A percentile compares a stretch with the other conserved stretches of the same genome.
phyloP scores from a whole-genome alignment of 2,329 filamentous ascomycete species.

The Talaromyces piceae region DNA sequence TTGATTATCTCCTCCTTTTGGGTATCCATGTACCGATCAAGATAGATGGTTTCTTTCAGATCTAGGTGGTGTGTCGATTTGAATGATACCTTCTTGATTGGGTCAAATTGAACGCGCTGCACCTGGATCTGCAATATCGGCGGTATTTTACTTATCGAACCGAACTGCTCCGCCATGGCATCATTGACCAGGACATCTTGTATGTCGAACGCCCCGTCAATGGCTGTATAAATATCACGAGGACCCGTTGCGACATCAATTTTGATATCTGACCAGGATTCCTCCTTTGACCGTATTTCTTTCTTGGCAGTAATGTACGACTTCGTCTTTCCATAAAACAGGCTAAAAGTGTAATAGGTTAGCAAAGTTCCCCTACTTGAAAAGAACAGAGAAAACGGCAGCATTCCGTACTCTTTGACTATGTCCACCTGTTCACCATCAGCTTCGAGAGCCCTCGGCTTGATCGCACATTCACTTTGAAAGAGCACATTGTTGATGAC shows the following conservation, averaged over 20 bases:
- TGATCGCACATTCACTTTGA: constrained; percentile 82
- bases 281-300: constrained; percentile 44
- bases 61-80: constrained; percentile 73
- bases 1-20: constrained; percentile 55
- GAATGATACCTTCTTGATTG: constrained; percentile 49
- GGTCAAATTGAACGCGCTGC: constrained; percentile 69
- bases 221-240: constrained; percentile 69
- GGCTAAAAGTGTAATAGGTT: constrained; percentile 19
- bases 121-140: constrained; percentile 86
- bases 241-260: constrained; percentile 52
- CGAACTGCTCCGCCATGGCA: constrained; percentile 54
- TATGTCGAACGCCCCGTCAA: constrained; percentile 78
- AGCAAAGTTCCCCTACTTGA: neutral
- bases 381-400: constrained; percentile 4
- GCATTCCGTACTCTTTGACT: constrained; percentile 58
- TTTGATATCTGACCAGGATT: constrained; percentile 56
- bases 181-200: constrained; percentile 64
- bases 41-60: constrained; percentile 72
- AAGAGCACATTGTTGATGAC: constrained; percentile 90
- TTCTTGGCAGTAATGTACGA: constrained; percentile 41
- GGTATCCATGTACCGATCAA: constrained; percentile 76
- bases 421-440: constrained; percentile 73
- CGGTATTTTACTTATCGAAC: constrained; percentile 67
- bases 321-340: constrained; percentile 45
- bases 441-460: constrained; percentile 56